These are phyloP conservation scores for Pholiota molesta DNA, from an alignment of 768 basidiomycete genomes.

Conservation along the genomic window DNA sequence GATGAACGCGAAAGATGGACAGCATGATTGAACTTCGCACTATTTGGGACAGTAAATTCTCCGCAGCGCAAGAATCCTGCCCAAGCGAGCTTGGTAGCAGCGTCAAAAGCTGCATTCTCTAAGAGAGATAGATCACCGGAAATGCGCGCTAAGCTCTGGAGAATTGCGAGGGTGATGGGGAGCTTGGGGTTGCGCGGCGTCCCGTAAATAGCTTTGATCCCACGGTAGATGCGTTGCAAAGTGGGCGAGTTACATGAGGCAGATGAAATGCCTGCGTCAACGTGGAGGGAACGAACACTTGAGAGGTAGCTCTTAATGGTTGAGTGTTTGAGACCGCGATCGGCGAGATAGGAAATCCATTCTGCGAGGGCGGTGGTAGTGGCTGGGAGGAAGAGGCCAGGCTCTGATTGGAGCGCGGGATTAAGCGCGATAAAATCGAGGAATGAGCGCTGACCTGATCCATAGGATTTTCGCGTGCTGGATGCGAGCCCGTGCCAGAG, in stretches of 20 bases:
- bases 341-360: slow-evolving; percentile 24
- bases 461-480: slow-evolving; percentile 32
- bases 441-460: slow-evolving; percentile 32
- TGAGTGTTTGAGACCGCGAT: slow-evolving; percentile 12
- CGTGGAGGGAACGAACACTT: slow-evolving; percentile 30
- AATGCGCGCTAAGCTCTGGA: slow-evolving; percentile 16
- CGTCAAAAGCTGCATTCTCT: slow-evolving; percentile 15
- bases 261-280: slow-evolving; percentile 31
- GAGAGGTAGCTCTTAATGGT: slow-evolving; percentile 28
- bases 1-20: neutral
- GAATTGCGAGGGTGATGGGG: slow-evolving; percentile 26
- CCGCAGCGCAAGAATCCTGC: slow-evolving; percentile 22
- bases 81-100: slow-evolving; percentile 23
- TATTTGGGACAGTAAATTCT: neutral
- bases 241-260: slow-evolving; percentile 17
- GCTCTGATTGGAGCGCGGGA: slow-evolving; percentile 13
- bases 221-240: slow-evolving; percentile 30
- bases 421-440: slow-evolving; percentile 27
- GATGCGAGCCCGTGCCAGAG: slow-evolving; percentile 15
- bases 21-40: neutral
- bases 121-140: neutral
- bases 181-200: slow-evolving; percentile 3
- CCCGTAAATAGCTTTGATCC: slow-evolving; percentile 35
- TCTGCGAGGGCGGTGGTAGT: slow-evolving; percentile 18
- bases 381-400: slow-evolving; percentile 24